Percentiles rank a stretch among this genome's conserved stretches.
phyloP scores from a whole-genome alignment of 345 rosid genomes.

The Eucalyptus pauciflora region DNA sequence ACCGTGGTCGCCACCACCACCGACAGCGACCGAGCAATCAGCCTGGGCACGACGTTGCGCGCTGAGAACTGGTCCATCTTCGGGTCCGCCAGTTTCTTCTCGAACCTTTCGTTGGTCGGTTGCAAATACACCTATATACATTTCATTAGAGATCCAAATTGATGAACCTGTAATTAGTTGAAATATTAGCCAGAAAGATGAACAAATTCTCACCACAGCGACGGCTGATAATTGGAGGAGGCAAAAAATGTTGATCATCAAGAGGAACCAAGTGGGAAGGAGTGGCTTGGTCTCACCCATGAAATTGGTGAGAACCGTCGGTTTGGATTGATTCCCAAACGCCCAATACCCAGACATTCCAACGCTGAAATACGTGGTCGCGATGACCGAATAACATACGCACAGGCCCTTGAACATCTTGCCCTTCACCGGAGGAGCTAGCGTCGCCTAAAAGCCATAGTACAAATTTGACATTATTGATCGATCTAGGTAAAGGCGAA shows the following conservation, averaged over 20 bases:
- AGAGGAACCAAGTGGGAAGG: slow-evolving; percentile 38
- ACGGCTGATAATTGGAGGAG: slow-evolving; percentile 27
- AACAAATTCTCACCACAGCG: slow-evolving; percentile 10
- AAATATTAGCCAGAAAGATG: neutral
- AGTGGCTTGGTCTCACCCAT: slow-evolving; percentile 20
- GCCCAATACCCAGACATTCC: slow-evolving; percentile 54
- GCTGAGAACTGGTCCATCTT: slow-evolving; percentile 23
- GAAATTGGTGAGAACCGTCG: slow-evolving; percentile 25
- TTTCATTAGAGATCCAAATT: neutral
- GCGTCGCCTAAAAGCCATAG: slow-evolving; percentile 21
- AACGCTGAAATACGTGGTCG: slow-evolving; percentile 25
- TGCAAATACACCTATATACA: slow-evolving; percentile 30
- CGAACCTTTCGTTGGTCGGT: slow-evolving; percentile 35
- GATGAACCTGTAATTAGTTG: neutral
- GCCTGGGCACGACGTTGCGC: slow-evolving; percentile 25
- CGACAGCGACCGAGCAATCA: slow-evolving; percentile 17
- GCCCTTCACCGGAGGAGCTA: slow-evolving; percentile 50
- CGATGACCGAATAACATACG: slow-evolving; percentile 28
- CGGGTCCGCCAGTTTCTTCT: slow-evolving; percentile 22
- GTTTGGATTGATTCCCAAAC: slow-evolving; percentile 26
- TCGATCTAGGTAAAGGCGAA: neutral
- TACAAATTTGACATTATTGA: neutral
- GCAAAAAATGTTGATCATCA: slow-evolving; percentile 31
- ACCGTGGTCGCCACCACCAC: slow-evolving; percentile 10
- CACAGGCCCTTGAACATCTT: slow-evolving; percentile 56